A percentile compares a stretch with the other conserved stretches of the same genome.
Conservation (phyloP, 257 asterid species). For the Ilex aquifolium region DNA sequence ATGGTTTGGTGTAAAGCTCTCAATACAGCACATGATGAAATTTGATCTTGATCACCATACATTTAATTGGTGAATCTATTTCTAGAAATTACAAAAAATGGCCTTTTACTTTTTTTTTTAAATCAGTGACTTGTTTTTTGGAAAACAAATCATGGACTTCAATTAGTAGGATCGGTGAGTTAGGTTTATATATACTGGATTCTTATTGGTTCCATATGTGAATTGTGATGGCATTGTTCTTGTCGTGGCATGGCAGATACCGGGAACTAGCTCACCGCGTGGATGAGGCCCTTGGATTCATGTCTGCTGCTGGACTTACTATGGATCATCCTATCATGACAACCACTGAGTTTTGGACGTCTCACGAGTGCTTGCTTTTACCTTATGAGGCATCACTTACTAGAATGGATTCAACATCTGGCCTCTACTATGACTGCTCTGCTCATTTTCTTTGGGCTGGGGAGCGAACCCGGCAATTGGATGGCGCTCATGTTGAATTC, state of each 20-base stretch:
- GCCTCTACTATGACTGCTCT: conserved; percentile 67
- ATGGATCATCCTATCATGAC: conserved; percentile 68
- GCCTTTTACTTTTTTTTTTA: too few relatives aligned
- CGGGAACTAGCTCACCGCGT: conserved; percentile 71
- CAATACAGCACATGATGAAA: too few relatives aligned
- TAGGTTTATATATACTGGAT: too few relatives aligned
- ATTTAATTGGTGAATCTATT: too few relatives aligned
- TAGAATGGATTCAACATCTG: conserved; percentile 71
- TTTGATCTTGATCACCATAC: too few relatives aligned
- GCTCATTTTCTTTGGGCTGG: conserved; percentile 83
- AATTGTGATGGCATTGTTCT: conserved; percentile 1
- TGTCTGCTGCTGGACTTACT: conserved; percentile 78
- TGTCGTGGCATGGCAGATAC: conserved; percentile 37
- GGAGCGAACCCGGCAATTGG: conserved; percentile 75
- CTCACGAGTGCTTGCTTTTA: conserved; percentile 77
- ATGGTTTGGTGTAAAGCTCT: too few relatives aligned
- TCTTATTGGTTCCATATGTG: background rate
- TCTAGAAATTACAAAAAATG: too few relatives aligned
- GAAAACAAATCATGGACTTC: too few relatives aligned
- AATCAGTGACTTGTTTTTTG: too few relatives aligned
- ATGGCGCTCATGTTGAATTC: conserved; percentile 80
- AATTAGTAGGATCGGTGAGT: too few relatives aligned
- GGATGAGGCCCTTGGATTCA: conserved; percentile 80
- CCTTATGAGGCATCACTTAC: conserved; percentile 82
- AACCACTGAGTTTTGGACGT: conserved; percentile 74